phyloP scores from a whole-genome alignment of 345 rosid genomes.

The Gossypium bickii region DNA sequence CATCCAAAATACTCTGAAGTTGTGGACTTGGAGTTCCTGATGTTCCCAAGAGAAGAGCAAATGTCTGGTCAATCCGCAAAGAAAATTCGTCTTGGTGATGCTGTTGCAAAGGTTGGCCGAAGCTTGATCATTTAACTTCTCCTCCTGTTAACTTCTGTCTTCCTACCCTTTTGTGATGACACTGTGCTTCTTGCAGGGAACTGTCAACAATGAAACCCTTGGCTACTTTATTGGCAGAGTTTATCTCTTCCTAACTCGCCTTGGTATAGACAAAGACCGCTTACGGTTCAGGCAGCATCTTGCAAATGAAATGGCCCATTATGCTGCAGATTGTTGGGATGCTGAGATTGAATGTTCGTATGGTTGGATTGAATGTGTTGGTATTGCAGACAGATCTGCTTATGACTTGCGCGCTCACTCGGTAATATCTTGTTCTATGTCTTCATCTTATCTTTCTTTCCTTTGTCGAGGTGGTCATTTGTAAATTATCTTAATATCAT shows the following conservation, averaged over 20 bases:
- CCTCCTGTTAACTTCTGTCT: neutral
- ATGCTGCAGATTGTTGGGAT: constrained; percentile 99
- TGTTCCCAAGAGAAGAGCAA: constrained; percentile 90
- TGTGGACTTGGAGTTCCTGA: constrained; percentile 61
- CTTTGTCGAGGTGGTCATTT: neutral
- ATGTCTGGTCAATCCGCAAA: constrained; percentile 82
- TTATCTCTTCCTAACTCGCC: constrained; percentile 69
- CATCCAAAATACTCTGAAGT: constrained; percentile 78
- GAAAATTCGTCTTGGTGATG: constrained; percentile 55
- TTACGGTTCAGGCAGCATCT: constrained; percentile 93
- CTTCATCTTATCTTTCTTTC: neutral
- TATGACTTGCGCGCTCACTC: constrained; percentile 82
- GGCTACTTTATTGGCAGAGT: constrained; percentile 97
- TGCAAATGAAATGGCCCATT: constrained; percentile 98
- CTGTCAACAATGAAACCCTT: constrained; percentile 87
- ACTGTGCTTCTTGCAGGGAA: constrained; percentile 48
- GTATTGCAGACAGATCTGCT: constrained; percentile 97
- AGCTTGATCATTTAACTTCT: neutral
- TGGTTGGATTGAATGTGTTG: constrained; percentile 99
- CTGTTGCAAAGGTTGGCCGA: constrained; percentile 64
- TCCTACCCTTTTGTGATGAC: neutral
- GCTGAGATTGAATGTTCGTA: constrained; percentile 93
- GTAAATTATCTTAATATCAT: neutral
- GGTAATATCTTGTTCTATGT: constrained; percentile 30
- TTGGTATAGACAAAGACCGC: constrained; percentile 76